phyloP scores from a whole-genome alignment of 345 rosid species.

The Physaria fendleri region DNA sequence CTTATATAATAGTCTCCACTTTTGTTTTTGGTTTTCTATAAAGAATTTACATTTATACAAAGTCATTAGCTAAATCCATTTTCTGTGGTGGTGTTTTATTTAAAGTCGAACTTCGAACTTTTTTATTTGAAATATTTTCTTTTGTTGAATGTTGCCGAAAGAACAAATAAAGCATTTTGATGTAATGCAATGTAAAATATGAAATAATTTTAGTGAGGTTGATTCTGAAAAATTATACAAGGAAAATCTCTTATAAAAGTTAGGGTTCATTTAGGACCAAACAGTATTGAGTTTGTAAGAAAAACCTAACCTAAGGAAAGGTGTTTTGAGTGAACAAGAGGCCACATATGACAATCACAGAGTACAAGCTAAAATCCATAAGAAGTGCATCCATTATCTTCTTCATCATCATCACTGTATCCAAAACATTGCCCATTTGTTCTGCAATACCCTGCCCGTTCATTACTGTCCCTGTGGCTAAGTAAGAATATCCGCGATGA shows the following conservation, averaged over 20 bases:
- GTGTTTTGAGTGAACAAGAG: slow-evolving; percentile 33
- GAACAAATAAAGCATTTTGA: not conserved
- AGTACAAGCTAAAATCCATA: slow-evolving; percentile 66
- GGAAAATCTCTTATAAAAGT: too few relatives aligned
- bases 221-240: too few relatives aligned
- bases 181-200: not conserved
- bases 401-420: slow-evolving; percentile 48
- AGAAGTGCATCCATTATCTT: slow-evolving; percentile 58
- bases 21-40: not conserved
- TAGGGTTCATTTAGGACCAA: too few relatives aligned
- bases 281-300: too few relatives aligned
- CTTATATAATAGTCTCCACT: slow-evolving; percentile 1
- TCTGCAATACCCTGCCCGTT: slow-evolving; percentile 42
- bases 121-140: not conserved
- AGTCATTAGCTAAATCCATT: not conserved
- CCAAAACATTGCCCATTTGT: slow-evolving; percentile 60
- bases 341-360: slow-evolving; percentile 51
- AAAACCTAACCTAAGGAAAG: slow-evolving; percentile 12
- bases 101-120: not conserved
- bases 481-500: too few relatives aligned
- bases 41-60: not conserved
- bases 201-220: too few relatives aligned
- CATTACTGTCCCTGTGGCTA: slow-evolving; percentile 11
- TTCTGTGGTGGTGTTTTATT: not conserved
- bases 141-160: not conserved